Evolutionary conservation across 768 basidiomycete genomes (phyloP), one percentile per base, ranked within the genome.

Genomic region (Lactarius indigo): DNA sequence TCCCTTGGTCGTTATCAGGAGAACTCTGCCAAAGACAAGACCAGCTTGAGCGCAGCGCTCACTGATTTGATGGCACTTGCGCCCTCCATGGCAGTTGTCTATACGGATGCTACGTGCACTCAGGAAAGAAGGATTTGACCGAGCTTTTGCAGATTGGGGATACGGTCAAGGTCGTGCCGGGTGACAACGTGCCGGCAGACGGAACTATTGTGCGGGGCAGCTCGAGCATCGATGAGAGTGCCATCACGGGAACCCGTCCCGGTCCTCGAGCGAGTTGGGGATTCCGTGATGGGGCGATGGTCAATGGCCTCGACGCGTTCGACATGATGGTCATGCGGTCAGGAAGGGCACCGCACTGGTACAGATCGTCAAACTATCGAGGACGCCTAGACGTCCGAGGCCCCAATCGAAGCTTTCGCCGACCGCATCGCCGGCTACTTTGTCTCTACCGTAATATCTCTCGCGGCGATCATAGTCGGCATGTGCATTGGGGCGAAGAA

Each of bases 381-480:
- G 74, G 95, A 98, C 47, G 97, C 97, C 1, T 96, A 98, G 78
- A 98, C 96, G 4, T 91, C 89, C 65, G 98, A 98, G 76, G 96
- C 97, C 2, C 96, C 97, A 13, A 98, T 99, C 69, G 96, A 99
- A 74, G 92, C 91, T 4, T 97, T 98, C 77, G 95, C 95, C 5
- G 97, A 99, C 77, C 86, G 83, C 61, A 88, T 97, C 56, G 96
- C 97, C 0, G 97, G 97, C 15, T 89, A 89, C 79, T 98, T 99
- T 75, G 96, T 99, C 0, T 97, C 97, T 0, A 79, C 87, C 31
- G 95, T 98, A 73, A 89, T 98, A 73, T 80, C 86, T 0, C 87
- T 98, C 31, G 87, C 93, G 0, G 97, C 96, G 2, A 94, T 98
- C 78, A 98, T 98, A 97, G 97, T 98, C 37, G 97, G 97, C 20